Base-by-base conservation (phyloP, 78 protist genomes). In the Trichosphaerium sp. region DNA sequence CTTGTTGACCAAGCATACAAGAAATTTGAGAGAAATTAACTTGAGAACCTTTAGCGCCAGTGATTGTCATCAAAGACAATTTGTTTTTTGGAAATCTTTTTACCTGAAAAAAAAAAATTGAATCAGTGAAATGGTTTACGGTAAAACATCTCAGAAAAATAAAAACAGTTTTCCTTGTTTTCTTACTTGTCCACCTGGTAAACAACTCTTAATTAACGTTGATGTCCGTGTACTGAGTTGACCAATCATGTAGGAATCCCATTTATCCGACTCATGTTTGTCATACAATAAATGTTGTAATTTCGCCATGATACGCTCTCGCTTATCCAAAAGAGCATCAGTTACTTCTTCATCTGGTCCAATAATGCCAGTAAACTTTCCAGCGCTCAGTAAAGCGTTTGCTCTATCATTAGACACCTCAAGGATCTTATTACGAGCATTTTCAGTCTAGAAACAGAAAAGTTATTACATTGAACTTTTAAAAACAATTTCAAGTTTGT, bases 21-120 rank as follows among this genome's bases (percentile, higher is more conserved):
- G 96, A 85, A 56, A 98, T 96, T 78, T 97, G 99, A 15, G 96
- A 81, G 42, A 74, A 47, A 78, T 98, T 98, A 54, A 96, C 99
- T 15, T 25, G 48, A 1, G 88, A 65, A 38, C 99, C 99, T 78
- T 96, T 94, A 42, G 99, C 99, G 40, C 99, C 99, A 3, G 98
- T 69, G 18, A 23, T n/a, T 15, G 89, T 85, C 99, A 96, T 97
- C 54, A 88, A 37, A 10, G 91, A 61, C 59, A 98, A 66, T 62
- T 71, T 60, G 80, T 98, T 98, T n/a, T 51, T 34, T 7, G 99
- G 99, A 97, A 97, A 3, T 83, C 69, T 42, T 69, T 57, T 73
- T 14, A 34, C 76, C 55, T 6, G 51, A 34, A 6, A 31, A 23
- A 32, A 34, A n/a, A 44, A 44, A 21, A n/a, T n/a, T 18, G 21